Evolutionary conservation across 352 stramenopile species (phyloP), one percentile per base, ranked within the genome.

Genomic region (Pythium phragmitis): DNA sequence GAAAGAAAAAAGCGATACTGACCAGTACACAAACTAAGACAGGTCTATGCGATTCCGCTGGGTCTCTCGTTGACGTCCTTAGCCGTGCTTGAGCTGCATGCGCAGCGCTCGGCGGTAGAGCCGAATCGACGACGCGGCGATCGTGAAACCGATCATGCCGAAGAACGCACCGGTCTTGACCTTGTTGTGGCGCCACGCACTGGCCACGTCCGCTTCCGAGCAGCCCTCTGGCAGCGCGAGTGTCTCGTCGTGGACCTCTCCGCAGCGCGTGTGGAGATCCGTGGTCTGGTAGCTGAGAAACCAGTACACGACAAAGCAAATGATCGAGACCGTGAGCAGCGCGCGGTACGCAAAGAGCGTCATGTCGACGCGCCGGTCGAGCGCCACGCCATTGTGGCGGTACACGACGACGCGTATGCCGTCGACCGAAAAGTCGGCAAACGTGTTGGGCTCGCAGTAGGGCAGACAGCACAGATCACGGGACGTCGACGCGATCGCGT

Each of bases 321-420:
- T 81, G 60, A 70, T 72, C 39, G 79, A 80, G 33, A 90, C 36
- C 47, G 89, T 67, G 57, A 91, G 74, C 16, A 74, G 66, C 0
- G 80, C 67, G 33, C 80, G 79, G 69, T 91, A 87, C 57, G 57
- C 76, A 36, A 91, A 78, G 36, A 79, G 77, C 61, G 74, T 72
- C 58, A 86, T 74, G 56, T 91, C 85, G 46, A 91, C 63, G 8
- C 74, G 60, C 23, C 74, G 73, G 53, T 91, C 85, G 33, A 86
- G 65, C 45, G 69, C 66, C 16, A 66, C 75, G 28, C 82, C 82
- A 0, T 69, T 76, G 65, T 91, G 81, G n/a, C 67, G 74, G 51
- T 91, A 93, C 17, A 93, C 70, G 36, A 91, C 70, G n/a, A 93
- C 53, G 21, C 85, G 82, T 47, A 79, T 57, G 59, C 81, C 79